These are phyloP conservation scores for Vairimorpha apis DNA, from an alignment of 371 early-diverging fungal genomes.

Conservation along the genomic window DNA sequence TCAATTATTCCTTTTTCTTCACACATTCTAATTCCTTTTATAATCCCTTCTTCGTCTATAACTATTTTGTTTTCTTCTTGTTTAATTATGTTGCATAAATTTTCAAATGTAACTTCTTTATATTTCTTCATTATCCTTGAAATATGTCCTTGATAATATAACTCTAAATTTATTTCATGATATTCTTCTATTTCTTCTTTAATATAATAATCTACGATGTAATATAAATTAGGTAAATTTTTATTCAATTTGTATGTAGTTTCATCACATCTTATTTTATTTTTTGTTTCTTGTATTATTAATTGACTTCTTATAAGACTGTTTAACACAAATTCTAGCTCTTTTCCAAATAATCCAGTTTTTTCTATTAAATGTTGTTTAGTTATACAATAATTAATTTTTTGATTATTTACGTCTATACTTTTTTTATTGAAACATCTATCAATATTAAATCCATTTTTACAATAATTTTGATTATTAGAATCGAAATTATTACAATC, in stretches of 20 bases:
- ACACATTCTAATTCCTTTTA: conserved; percentile 4
- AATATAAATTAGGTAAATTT: neutral
- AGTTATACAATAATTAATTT: neutral
- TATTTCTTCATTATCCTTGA: conserved; percentile 24
- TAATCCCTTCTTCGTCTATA: neutral
- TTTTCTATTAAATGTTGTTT: neutral
- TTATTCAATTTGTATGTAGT: neutral
- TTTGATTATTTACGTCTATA: too few species aligned
- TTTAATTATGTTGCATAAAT: conserved; percentile 1
- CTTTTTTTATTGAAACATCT: too few species aligned
- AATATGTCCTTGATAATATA: conserved; percentile 28
- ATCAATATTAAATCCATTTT: too few species aligned
- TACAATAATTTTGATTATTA: too few species aligned
- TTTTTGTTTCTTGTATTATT: neutral
- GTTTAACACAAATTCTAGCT: neutral
- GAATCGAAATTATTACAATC: neutral
- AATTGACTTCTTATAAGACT: conserved; percentile 1
- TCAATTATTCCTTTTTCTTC: conserved; percentile 47
- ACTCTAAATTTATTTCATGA: conserved; percentile 22
- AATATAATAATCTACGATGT: conserved; percentile 7
- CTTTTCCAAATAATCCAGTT: neutral
- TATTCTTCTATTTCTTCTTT: conserved; percentile 1
- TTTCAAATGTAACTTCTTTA: conserved; percentile 9
- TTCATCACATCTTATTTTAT: neutral
- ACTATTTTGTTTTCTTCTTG: conserved; percentile 9